Evolutionary conservation across 108 stramenopile species (phyloP).

Genomic region (Nitzschia sp.): DNA sequence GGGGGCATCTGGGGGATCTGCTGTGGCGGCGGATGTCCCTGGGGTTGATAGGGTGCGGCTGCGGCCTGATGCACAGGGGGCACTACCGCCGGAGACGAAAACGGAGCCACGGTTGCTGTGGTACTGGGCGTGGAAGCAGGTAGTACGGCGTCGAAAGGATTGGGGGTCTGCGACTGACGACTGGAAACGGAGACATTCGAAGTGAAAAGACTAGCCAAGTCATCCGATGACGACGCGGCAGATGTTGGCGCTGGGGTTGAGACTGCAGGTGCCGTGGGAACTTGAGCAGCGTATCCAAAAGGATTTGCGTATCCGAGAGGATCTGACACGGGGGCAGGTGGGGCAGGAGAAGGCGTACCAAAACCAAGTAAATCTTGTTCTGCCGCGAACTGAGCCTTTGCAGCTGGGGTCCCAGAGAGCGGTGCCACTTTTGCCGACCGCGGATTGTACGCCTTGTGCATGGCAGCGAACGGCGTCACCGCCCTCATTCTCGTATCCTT

Average conservation of each 20-base stretch:
- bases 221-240: not conserved
- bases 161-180: not conserved
- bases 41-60: not conserved
- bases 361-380: conserved; percentile 24
- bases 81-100: not conserved
- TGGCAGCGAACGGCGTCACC: conserved; percentile 20
- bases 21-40: not conserved
- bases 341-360: conserved; percentile 12
- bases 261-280: not conserved
- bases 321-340: not conserved
- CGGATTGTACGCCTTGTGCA: conserved; percentile 38
- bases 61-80: not conserved
- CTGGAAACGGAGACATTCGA: conserved; percentile 2
- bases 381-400: conserved; percentile 6
- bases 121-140: not conserved
- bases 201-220: conserved; percentile 10
- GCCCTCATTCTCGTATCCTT: conserved; percentile 23
- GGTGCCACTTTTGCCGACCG: conserved; percentile 22
- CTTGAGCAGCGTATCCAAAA: not conserved
- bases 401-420: conserved; percentile 7
- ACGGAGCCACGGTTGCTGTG: not conserved
- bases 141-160: conserved; percentile 10
- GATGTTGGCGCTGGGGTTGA: not conserved
- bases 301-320: not conserved
- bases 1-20: not conserved